Evolutionary conservation across 1,284 basidiomycete species (phyloP), one percentile per base, ranked within the genome.

Genomic region (Rhizopogon parksii): DNA sequence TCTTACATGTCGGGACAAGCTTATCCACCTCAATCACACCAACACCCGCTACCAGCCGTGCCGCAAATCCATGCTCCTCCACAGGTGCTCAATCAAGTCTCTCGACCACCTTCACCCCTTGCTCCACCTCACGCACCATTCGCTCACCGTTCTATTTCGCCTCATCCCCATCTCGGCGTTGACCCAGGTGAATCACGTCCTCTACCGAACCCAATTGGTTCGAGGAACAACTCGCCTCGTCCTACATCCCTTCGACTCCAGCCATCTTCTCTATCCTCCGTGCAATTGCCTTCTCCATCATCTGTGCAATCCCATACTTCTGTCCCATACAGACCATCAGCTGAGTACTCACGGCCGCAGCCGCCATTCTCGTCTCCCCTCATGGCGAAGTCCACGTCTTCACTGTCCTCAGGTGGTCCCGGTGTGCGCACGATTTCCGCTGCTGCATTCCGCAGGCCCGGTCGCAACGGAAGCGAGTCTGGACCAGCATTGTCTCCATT

Each of bases 391-490:
- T 74, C 72, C 0, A 65, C 65, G 19, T 63, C 69, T 3, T 70
- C 71, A 1, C 60, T 69, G 55, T 50, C 60, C 30, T 49, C 58
- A n/a, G 46, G 53, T 21, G 52, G 36, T 30, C 52, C 54, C 11
- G 48, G 45, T 6, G 47, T 49, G 12, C 75, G 82, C 34, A 89
- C 79, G 38, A 88, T 89, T 51, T 80, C 84, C 1, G 86, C 85
- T 0, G 83, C 85, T 6, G 86, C 85, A 19, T 89, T 89, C 68
- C 78, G 78, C 60, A 71, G 83, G n/a, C 77, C 72, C 35, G 40
- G 47, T 43, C 57, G 58, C 30, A 51, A 4, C 12, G 46, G 43
- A 27, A 47, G 46, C 6, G 47, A 34, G 25, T 34, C 47, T 32
- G 24, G 11, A 3, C 7, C 15, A 9, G 5, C 24, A n/a, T 47